Conservation (phyloP, 2,329 filamentous ascomycete species). For the Colletotrichum sp. region DNA sequence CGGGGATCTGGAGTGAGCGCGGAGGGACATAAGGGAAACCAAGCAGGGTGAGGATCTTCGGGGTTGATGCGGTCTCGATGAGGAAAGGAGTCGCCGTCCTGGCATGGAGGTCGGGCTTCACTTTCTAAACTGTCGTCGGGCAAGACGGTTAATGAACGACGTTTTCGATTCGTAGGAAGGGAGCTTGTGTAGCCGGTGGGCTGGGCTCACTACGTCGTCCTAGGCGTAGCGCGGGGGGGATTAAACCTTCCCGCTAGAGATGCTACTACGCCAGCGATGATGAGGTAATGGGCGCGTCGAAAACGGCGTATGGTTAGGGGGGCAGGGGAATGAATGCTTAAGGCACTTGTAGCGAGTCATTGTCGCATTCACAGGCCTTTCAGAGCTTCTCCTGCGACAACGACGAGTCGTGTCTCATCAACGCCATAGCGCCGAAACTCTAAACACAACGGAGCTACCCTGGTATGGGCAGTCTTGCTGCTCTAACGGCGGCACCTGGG, state of each 20-base stretch:
- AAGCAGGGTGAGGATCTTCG: not conserved
- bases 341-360: not conserved
- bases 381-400: not conserved
- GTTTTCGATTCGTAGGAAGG: not conserved
- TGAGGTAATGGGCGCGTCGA: not conserved
- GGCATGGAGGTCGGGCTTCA: not conserved
- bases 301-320: not conserved
- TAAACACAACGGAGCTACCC: too few relatives aligned
- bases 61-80: not conserved
- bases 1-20: not conserved
- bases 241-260: not conserved
- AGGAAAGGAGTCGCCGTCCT: not conserved
- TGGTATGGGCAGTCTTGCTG: not conserved
- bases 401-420: not conserved
- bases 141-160: not conserved
- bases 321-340: not conserved
- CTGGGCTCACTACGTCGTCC: not conserved
- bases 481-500: not conserved
- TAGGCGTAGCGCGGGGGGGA: not conserved
- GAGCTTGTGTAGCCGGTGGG: not conserved
- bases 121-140: not conserved
- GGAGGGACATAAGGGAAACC: not conserved
- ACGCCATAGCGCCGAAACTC: not conserved
- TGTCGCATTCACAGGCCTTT: not conserved
- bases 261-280: not conserved